phyloP scores from a whole-genome alignment of 2,329 filamentous ascomycete genomes.

The Shiraia sp. region DNA sequence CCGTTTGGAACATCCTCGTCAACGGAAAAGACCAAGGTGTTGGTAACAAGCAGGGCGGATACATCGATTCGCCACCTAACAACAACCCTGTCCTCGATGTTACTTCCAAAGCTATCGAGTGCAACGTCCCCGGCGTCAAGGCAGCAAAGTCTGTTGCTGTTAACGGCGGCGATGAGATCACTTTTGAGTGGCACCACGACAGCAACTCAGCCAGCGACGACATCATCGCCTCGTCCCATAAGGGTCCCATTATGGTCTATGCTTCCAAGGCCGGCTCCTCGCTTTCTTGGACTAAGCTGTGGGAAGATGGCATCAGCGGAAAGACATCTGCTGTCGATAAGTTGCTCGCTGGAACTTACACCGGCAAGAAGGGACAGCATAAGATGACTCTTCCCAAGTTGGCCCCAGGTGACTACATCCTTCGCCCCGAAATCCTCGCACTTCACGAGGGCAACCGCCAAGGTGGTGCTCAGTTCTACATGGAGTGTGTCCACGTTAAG shows the following conservation, averaged over 20 bases:
- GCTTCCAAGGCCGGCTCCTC: conserved; percentile 50
- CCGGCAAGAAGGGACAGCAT: conserved; percentile 46
- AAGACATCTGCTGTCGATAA: conserved; percentile 46
- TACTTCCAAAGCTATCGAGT: conserved; percentile 37
- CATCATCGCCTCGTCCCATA: conserved; percentile 57
- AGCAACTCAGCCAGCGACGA: conserved; percentile 50
- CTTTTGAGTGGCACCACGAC: conserved; percentile 57
- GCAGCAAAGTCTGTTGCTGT: conserved; percentile 51
- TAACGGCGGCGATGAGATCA: conserved; percentile 53
- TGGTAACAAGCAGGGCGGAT: conserved; percentile 46
- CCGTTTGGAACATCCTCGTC: conserved; percentile 44
- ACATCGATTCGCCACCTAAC: conserved; percentile 53
- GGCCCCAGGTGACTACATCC: conserved; percentile 47
- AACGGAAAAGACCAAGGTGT: conserved; percentile 46
- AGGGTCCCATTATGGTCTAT: conserved; percentile 58
- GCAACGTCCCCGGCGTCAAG: conserved; percentile 39
- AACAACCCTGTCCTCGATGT: conserved; percentile 44
- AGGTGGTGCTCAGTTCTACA: conserved; percentile 51
- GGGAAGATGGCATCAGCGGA: conserved; percentile 41
- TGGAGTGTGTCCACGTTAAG: conserved; percentile 49
- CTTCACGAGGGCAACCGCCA: conserved; percentile 46
- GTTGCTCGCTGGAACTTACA: conserved; percentile 37
- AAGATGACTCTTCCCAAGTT: conserved; percentile 47
- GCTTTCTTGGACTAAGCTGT: conserved; percentile 55
- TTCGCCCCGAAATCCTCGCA: conserved; percentile 52